These are phyloP conservation scores for Sporothrix brasiliensis DNA, from an alignment of 2,329 filamentous ascomycete species.

Conservation along the genomic window DNA sequence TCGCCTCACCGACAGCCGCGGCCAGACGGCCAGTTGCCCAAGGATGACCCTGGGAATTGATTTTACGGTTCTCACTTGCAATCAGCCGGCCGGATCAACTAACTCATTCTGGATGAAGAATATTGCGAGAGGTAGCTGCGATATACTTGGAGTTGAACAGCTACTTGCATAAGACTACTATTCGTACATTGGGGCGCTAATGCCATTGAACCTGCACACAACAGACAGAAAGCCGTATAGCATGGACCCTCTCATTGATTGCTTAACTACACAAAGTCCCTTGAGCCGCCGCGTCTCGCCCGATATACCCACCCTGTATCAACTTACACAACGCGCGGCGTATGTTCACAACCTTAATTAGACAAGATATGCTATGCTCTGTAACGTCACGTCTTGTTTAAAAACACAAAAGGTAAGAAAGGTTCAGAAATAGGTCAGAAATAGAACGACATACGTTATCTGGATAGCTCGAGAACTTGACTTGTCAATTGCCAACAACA, in stretches of 20 bases:
- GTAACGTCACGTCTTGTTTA: slow-evolving; percentile 28
- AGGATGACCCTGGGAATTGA: background rate
- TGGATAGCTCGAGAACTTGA: background rate
- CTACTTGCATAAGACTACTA: background rate
- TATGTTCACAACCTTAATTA: background rate
- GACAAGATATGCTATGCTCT: slow-evolving; percentile 6
- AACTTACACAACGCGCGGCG: too few species aligned
- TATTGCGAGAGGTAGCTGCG: too few species aligned
- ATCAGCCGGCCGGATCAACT: slow-evolving; percentile 25
- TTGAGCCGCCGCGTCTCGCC: too few species aligned
- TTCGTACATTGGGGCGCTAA: background rate
- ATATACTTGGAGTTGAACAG: background rate
- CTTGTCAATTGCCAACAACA: background rate
- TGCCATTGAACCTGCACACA: background rate
- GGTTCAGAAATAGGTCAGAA: background rate
- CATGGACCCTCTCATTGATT: slow-evolving; percentile 3
- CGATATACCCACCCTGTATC: too few species aligned
- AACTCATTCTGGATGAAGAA: background rate
- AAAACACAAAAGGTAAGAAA: slow-evolving; percentile 1
- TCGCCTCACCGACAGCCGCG: background rate
- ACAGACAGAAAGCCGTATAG: background rate
- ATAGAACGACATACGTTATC: background rate
- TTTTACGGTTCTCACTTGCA: background rate
- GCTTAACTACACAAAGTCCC: background rate
- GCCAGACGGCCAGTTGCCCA: background rate